Conservation (phyloP, 106 monocot genomes). For the Chionographis japonica region DNA sequence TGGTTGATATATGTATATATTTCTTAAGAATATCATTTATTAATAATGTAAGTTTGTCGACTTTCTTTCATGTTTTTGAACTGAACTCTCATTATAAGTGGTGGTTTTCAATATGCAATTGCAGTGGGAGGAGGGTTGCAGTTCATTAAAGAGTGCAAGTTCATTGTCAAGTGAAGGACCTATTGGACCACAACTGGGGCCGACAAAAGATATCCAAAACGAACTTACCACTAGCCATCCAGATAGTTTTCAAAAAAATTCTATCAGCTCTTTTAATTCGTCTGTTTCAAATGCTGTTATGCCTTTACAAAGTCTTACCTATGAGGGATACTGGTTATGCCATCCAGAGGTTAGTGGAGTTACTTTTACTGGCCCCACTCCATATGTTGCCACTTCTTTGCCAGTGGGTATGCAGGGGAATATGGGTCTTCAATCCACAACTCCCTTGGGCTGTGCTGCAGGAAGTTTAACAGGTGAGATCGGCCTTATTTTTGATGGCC, state of each 20-base stretch:
- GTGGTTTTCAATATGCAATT: slow-evolving; percentile 9
- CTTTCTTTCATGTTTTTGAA: too few species aligned
- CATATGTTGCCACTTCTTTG: slow-evolving; percentile 4
- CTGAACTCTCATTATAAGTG: neutral
- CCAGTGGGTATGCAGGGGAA: slow-evolving; percentile 8
- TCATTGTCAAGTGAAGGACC: slow-evolving; percentile 14
- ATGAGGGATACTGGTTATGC: slow-evolving; percentile 42
- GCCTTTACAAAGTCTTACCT: slow-evolving; percentile 96
- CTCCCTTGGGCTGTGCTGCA: neutral
- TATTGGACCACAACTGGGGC: slow-evolving; percentile 19
- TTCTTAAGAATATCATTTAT: too few species aligned
- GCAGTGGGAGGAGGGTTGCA: slow-evolving; percentile 92
- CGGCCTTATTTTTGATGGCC: neutral
- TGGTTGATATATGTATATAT: too few species aligned
- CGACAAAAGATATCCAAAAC: slow-evolving; percentile 87
- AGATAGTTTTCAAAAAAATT: slow-evolving; percentile 45
- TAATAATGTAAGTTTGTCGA: too few species aligned
- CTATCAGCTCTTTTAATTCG: slow-evolving; percentile 37
- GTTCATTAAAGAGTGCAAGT: slow-evolving; percentile 25
- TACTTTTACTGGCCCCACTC: slow-evolving; percentile 11
- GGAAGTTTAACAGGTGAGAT: slow-evolving; percentile 15
- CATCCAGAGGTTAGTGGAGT: slow-evolving; percentile 14
- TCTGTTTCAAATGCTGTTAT: slow-evolving; percentile 67
- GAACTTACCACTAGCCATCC: slow-evolving; percentile 52
- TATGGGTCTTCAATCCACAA: neutral